Conservation (phyloP, 176 grass and related monocot genomes). For the Zoysia pacifica region DNA sequence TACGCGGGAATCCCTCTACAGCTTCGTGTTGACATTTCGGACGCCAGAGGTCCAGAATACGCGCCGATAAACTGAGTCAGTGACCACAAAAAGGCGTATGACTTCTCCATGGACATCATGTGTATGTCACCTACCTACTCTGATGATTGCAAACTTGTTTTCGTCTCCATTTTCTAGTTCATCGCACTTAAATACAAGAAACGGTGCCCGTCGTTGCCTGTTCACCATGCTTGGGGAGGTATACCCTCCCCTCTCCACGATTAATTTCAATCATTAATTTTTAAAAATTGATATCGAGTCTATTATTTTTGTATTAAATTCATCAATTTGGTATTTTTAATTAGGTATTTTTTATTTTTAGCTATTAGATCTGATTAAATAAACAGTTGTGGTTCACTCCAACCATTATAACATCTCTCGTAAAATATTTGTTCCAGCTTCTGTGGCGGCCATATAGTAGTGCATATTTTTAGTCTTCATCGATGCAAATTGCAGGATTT, state of each 20-base stretch:
- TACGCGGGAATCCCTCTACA: not conserved
- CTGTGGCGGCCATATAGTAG: not conserved
- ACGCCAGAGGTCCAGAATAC: not conserved
- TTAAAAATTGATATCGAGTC: too few relatives aligned
- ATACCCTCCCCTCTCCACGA: too few relatives aligned
- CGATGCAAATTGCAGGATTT: not conserved
- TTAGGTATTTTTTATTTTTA: too few relatives aligned
- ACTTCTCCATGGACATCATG: conserved; percentile 30
- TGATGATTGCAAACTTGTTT: conserved; percentile 31
- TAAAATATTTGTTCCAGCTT: not conserved
- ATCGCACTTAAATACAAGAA: not conserved
- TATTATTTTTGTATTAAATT: too few relatives aligned
- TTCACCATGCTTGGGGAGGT: too few relatives aligned
- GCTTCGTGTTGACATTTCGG: conserved; percentile 25
- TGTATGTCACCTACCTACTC: conserved; percentile 13
- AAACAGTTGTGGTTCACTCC: too few relatives aligned
- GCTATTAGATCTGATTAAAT: too few relatives aligned
- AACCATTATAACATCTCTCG: too few relatives aligned
- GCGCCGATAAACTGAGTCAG: conserved; percentile 8
- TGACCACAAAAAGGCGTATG: not conserved
- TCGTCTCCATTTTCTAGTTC: conserved; percentile 16
- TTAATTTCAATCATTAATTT: too few relatives aligned
- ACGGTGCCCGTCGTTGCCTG: not conserved
- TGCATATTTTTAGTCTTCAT: not conserved
- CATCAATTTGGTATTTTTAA: too few relatives aligned